Percentiles rank a stretch among this genome's conserved stretches.
Conservation (phyloP, 2,329 filamentous ascomycete species). For the Xylaria sp. region DNA sequence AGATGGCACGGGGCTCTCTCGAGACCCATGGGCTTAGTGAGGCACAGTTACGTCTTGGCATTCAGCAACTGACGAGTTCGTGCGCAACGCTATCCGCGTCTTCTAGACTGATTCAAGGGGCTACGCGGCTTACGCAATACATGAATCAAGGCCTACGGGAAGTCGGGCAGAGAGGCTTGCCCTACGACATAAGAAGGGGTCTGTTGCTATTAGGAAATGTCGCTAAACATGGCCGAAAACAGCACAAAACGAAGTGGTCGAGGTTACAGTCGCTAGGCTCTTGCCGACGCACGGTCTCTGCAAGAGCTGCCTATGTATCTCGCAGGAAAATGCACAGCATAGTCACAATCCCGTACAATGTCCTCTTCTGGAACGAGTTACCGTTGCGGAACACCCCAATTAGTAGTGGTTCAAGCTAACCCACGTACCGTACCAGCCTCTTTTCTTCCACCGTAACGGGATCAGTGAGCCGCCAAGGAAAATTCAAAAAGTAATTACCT, state of each 20-base stretch:
- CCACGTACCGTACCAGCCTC: slow-evolving; percentile 13
- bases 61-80: not conserved
- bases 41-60: not conserved
- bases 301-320: slow-evolving; percentile 34
- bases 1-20: not conserved
- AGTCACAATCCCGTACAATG: slow-evolving; percentile 29
- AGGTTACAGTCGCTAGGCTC: slow-evolving; percentile 38
- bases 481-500: not conserved
- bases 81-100: not conserved
- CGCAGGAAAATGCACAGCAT: slow-evolving; percentile 32
- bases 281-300: slow-evolving; percentile 36
- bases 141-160: slow-evolving; percentile 8
- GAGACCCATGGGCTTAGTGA: slow-evolving; percentile 6
- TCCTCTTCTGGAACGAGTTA: slow-evolving; percentile 22
- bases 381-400: slow-evolving; percentile 34
- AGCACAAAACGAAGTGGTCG: slow-evolving; percentile 14
- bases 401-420: slow-evolving; percentile 9
- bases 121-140: not conserved
- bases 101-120: not conserved
- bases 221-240: slow-evolving; percentile 31
- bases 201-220: slow-evolving; percentile 12
- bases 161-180: slow-evolving; percentile 6
- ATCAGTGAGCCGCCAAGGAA: slow-evolving; percentile 24
- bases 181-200: not conserved
- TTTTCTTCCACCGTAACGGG: not conserved